Evolutionary conservation across 2,329 filamentous ascomycete species (phyloP), one percentile per base, ranked within the genome.

Genomic region (Tolypocladium pustulatum): DNA sequence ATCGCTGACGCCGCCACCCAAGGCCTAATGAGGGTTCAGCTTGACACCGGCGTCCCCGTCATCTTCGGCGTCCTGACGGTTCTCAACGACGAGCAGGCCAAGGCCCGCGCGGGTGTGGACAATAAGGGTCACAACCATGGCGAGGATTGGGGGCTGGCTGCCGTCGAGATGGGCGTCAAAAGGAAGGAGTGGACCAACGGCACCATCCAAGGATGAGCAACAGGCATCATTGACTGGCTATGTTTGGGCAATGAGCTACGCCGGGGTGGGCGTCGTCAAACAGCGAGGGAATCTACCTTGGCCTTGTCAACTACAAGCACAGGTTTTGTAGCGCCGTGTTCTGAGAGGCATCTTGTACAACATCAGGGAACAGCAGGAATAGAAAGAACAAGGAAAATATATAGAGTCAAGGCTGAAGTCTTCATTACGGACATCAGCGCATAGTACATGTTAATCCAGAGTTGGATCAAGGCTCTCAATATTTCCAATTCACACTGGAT

Each of bases 1-100:
- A 99, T 99, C 67, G 83, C 92, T 49, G 94, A 97, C 64, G 85
- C 90, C 46, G 91, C 95, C 8, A 91, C 86, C 59, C 90, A 96
- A 62, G 94, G 91, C 8, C 81, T 99, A 61, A 99, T 99, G 94
- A 86, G 90, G 63, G 86, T 97, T 60, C 91, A 96, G 73, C 80
- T 97, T 58, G 93, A 99, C 72, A 86, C 85, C 12, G 89, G 90
- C 52, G 84, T 96, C 56, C 94, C 94, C 37, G 88, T 99, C 60
- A 84, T 97, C 60, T 96, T 97, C 73, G 93, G 94, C 17, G 79
- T 97, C 66, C 77, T 99, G 73, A 99, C 94, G 27, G 86, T 97
- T 56, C 76, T 99, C 66, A 89, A 75, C 58, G 92, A 97, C 70
- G 87, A 92, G 68, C 94, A 99, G 76, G 94, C 91, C 15, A 78